Conservation (phyloP, 2,329 filamentous ascomycete genomes). For the Aspergillus alliaceus region DNA sequence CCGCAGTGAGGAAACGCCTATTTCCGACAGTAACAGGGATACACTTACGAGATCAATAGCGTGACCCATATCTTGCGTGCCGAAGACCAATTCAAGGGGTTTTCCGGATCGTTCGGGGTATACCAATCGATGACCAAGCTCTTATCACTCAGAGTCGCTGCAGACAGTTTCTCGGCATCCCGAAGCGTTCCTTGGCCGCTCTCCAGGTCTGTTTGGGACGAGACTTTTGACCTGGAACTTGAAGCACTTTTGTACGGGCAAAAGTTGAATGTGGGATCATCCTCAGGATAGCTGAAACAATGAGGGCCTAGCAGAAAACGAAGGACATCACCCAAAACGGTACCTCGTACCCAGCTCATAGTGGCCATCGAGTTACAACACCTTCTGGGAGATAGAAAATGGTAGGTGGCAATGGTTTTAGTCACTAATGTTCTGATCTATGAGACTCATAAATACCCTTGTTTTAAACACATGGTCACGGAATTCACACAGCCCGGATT, state of each 20-base stretch:
- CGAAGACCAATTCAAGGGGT: slow-evolving; percentile 35
- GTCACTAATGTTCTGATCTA: no score
- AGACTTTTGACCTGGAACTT: not conserved
- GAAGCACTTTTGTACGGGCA: not conserved
- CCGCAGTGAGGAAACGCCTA: not conserved
- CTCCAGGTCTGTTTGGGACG: not conserved
- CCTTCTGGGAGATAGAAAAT: not conserved
- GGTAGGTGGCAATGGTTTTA: no score
- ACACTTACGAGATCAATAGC: slow-evolving; percentile 1
- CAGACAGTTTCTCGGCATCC: not conserved
- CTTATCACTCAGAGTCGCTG: not conserved
- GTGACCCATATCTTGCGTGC: slow-evolving; percentile 26
- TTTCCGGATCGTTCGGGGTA: slow-evolving; percentile 21
- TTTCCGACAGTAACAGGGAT: no score
- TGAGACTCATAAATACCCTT: no score
- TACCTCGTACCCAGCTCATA: not conserved
- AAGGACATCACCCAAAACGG: not conserved
- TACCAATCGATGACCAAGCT: not conserved
- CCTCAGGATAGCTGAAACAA: not conserved
- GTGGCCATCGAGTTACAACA: not conserved
- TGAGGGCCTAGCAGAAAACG: not conserved
- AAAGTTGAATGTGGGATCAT: not conserved
- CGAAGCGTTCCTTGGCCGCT: not conserved
- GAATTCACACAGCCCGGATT: no score
- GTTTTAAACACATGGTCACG: no score